Evolutionary conservation across 2,329 filamentous ascomycete species (phyloP).

Genomic region (Mariannaea sp.): DNA sequence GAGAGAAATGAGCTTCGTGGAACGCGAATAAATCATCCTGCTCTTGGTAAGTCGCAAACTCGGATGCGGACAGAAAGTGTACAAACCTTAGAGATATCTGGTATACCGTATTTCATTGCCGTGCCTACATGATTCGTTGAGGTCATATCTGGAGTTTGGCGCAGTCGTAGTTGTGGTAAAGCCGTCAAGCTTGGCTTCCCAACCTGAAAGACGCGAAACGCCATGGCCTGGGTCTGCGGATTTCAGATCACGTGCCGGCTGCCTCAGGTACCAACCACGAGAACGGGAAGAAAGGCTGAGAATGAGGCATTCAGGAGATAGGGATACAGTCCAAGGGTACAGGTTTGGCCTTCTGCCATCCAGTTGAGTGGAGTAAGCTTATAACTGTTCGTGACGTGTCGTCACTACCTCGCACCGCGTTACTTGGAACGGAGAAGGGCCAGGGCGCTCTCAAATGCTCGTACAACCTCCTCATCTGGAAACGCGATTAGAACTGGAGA

Average conservation of each 20-base stretch:
- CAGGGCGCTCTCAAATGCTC: slow-evolving; percentile 66
- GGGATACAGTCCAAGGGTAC: background rate
- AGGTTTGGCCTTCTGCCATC: background rate
- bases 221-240: slow-evolving; percentile 12
- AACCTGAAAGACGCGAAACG: slow-evolving; percentile 7
- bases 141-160: slow-evolving; percentile 27
- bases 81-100: slow-evolving; percentile 38
- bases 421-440: slow-evolving; percentile 53
- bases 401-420: background rate
- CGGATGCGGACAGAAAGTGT: background rate
- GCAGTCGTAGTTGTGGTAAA: slow-evolving; percentile 8
- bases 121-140: slow-evolving; percentile 22
- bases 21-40: slow-evolving; percentile 66
- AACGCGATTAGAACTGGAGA: slow-evolving; percentile 23
- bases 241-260: slow-evolving; percentile 32
- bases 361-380: background rate
- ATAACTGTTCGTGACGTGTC: background rate
- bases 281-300: background rate
- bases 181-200: background rate
- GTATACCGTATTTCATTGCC: slow-evolving; percentile 22
- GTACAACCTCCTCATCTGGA: slow-evolving; percentile 59
- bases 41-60: slow-evolving; percentile 26
- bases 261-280: slow-evolving; percentile 11
- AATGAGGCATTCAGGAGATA: background rate
- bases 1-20: slow-evolving; percentile 63